phyloP scores from a whole-genome alignment of 148 eudicot species.

The Rhododendron mucronatum region DNA sequence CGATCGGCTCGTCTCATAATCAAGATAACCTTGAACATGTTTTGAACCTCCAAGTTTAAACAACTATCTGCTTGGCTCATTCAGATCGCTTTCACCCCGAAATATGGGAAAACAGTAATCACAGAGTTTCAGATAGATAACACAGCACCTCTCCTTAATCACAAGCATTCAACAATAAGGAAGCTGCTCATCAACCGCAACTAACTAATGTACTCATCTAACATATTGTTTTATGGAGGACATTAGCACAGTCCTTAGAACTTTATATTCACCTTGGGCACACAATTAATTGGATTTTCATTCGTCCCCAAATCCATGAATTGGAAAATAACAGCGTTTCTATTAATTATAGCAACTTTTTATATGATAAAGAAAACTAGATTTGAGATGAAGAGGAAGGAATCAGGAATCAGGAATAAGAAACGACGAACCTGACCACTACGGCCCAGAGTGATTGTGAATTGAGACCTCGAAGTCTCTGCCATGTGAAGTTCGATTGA shows the following conservation, averaged over 20 bases:
- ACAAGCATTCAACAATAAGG: not conserved
- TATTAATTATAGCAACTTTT: not conserved
- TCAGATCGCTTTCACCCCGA: too few relatives aligned
- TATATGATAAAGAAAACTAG: not conserved
- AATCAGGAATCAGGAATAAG: not conserved
- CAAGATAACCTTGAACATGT: too few relatives aligned
- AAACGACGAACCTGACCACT: conserved; percentile 51
- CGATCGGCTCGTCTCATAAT: too few relatives aligned
- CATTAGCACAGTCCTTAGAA: too few relatives aligned
- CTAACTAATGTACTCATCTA: not conserved
- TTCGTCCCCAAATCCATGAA: not conserved
- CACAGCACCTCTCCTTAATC: not conserved
- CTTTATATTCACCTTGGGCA: not conserved
- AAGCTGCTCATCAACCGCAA: not conserved
- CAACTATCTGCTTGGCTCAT: not conserved
- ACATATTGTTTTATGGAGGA: not conserved
- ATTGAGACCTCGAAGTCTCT: conserved; percentile 1
- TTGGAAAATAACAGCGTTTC: not conserved
- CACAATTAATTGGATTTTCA: not conserved
- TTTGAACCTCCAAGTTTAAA: too few relatives aligned
- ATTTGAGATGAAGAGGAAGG: not conserved
- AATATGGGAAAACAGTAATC: not conserved
- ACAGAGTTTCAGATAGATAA: not conserved
- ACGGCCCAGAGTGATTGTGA: conserved; percentile 50
- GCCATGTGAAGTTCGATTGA: not conserved